These are phyloP conservation scores for Curvularia verruculosa DNA, from an alignment of 2,329 filamentous ascomycete species.

Conservation along the genomic window DNA sequence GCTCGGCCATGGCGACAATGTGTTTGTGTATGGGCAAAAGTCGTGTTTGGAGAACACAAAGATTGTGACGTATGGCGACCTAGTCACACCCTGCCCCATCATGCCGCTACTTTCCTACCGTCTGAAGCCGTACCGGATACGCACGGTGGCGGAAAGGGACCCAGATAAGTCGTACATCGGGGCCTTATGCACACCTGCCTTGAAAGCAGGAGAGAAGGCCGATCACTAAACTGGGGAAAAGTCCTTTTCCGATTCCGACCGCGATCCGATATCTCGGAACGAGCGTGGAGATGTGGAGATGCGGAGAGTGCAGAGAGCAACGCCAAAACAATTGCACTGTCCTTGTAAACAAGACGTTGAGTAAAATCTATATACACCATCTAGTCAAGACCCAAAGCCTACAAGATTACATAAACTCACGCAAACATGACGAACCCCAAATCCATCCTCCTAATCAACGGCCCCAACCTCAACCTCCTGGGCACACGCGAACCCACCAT, in stretches of 20 bases:
- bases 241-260: constrained; percentile 18
- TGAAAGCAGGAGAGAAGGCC: background rate
- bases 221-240: constrained; percentile 13
- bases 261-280: constrained; percentile 13
- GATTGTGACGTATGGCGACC: background rate
- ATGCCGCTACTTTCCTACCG: constrained; percentile 1
- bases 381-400: background rate
- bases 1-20: constrained; percentile 28
- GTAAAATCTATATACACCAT: background rate
- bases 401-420: background rate
- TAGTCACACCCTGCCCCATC: too few relatives aligned
- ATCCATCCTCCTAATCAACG: constrained; percentile 74
- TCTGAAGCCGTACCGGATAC: constrained; percentile 14
- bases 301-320: background rate
- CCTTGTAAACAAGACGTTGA: background rate
- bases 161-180: background rate
- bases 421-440: constrained; percentile 48
- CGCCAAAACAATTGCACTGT: background rate
- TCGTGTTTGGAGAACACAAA: background rate
- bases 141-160: background rate
- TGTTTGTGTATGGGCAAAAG: background rate
- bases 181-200: background rate
- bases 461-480: constrained; percentile 82
- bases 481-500: constrained; percentile 75
- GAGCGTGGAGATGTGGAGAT: background rate